Evolutionary conservation across 2,329 filamentous ascomycete genomes (phyloP).

Genomic region (Fusarium penzigii): DNA sequence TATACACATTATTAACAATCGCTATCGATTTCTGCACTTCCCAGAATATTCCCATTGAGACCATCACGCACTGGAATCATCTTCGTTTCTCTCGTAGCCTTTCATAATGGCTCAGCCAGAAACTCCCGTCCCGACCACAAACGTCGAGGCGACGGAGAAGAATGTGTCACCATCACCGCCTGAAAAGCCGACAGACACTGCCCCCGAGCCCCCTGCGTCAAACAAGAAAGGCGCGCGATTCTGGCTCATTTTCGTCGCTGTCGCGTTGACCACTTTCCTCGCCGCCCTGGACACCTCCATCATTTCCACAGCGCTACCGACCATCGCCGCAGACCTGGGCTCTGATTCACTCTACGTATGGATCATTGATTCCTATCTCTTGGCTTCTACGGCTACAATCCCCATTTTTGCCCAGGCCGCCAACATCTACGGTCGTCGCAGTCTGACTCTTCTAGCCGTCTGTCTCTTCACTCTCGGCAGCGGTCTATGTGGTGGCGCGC

Average conservation of each 20-base stretch:
- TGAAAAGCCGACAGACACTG: background rate
- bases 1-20: too few species aligned
- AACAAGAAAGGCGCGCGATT: constrained; percentile 10
- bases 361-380: constrained; percentile 26
- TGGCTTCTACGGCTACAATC: constrained; percentile 11
- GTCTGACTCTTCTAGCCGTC: constrained; percentile 33
- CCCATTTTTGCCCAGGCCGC: constrained; percentile 27
- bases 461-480: constrained; percentile 27
- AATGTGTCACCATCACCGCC: background rate
- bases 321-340: constrained; percentile 22
- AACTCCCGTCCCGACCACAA: background rate
- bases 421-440: constrained; percentile 52
- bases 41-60: background rate
- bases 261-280: constrained; percentile 25
- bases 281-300: constrained; percentile 31
- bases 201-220: background rate
- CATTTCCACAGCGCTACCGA: constrained; percentile 33
- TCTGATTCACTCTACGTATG: constrained; percentile 25
- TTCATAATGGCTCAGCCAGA: background rate
- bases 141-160: background rate
- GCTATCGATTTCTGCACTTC: background rate
- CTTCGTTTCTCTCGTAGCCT: background rate
- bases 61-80: background rate
- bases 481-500: constrained; percentile 22
- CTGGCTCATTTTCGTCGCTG: constrained; percentile 23